These are phyloP conservation scores for Achlya hypogyna DNA, from an alignment of 352 stramenopile genomes.

Conservation along the genomic window DNA sequence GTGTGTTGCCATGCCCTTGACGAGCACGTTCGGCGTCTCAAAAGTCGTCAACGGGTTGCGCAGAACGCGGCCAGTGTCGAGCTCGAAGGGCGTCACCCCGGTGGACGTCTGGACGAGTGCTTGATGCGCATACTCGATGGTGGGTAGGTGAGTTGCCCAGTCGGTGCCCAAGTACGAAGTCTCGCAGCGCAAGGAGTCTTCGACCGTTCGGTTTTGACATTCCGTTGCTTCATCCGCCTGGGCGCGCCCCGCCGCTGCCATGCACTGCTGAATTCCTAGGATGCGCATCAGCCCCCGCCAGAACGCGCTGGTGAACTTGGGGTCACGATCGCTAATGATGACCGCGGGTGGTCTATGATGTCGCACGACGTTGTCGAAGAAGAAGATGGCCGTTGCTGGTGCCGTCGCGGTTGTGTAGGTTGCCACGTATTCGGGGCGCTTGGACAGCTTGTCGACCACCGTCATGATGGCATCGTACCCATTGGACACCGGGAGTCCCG, in stretches of 20 bases:
- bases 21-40: background rate
- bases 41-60: background rate
- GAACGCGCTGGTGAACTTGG: slow-evolving; percentile 23
- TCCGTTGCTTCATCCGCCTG: slow-evolving; percentile 23
- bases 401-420: background rate
- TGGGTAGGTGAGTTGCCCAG: slow-evolving; percentile 20
- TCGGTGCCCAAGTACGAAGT: slow-evolving; percentile 20
- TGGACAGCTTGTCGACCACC: slow-evolving; percentile 25
- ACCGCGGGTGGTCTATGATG: background rate
- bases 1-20: background rate
- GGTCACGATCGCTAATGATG: slow-evolving; percentile 16
- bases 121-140: slow-evolving; percentile 24
- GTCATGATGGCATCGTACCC: slow-evolving; percentile 22
- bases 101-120: slow-evolving; percentile 17
- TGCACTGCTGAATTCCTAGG: slow-evolving; percentile 19
- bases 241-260: slow-evolving; percentile 14
- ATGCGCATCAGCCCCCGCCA: slow-evolving; percentile 22
- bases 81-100: slow-evolving; percentile 22
- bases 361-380: background rate
- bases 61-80: slow-evolving; percentile 21
- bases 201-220: slow-evolving; percentile 17
- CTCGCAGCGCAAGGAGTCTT: slow-evolving; percentile 23
- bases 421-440: slow-evolving; percentile 21
- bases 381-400: background rate
- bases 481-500: slow-evolving; percentile 22